Percentiles rank a stretch among this genome's conserved stretches.
Evolutionary conservation across 441 rosid genomes (phyloP).

Genomic region (Brassica hybrid): DNA sequence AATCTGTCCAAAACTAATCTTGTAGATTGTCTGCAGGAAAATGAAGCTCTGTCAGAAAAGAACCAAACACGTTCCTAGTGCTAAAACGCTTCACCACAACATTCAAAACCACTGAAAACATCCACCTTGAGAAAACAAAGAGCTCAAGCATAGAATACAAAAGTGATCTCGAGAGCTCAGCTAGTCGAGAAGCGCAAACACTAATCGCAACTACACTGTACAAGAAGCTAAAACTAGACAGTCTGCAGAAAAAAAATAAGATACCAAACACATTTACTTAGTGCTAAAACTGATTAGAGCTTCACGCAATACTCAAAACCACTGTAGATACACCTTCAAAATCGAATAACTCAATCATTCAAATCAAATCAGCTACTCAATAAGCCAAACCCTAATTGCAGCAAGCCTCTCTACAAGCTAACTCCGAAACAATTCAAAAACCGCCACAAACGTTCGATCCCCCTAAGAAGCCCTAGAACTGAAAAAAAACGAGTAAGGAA

Average conservation of each 20-base stretch:
- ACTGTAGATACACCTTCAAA: not conserved
- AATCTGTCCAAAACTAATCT: slow-evolving; percentile 94
- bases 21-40: slow-evolving; percentile 83
- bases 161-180: not conserved
- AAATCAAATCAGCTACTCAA: not conserved
- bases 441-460: not conserved
- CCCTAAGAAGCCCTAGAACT: slow-evolving; percentile 31
- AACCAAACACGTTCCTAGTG: not conserved
- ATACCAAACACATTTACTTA: not conserved
- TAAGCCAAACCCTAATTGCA: slow-evolving; percentile 35
- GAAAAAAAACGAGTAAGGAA: too few species aligned
- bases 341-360: not conserved
- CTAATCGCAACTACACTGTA: slow-evolving; percentile 4
- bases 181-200: slow-evolving; percentile 3
- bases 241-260: not conserved
- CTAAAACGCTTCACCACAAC: not conserved
- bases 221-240: not conserved
- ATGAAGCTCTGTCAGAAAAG: slow-evolving; percentile 20
- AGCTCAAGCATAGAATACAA: not conserved
- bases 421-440: not conserved
- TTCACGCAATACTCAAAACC: not conserved
- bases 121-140: not conserved
- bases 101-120: slow-evolving; percentile 7
- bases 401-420: not conserved
- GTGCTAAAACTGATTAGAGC: too few species aligned